Evolutionary conservation across 176 grass and related monocot genomes (phyloP).

Genomic region (Pontederia crassipes): DNA sequence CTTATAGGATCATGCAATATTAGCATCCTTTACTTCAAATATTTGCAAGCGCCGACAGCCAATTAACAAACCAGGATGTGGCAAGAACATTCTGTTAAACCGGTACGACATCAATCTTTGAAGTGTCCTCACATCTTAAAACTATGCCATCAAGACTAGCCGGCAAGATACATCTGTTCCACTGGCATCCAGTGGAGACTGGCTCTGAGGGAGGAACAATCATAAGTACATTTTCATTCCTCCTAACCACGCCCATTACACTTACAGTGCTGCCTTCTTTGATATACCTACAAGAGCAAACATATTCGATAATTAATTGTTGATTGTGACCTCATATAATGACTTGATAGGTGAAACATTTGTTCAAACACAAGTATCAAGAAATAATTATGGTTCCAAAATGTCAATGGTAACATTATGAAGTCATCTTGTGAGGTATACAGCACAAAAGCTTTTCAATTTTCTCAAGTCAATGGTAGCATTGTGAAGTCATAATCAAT

Average conservation of each 20-base stretch:
- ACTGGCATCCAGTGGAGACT: constrained; percentile 69
- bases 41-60: not conserved
- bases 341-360: too few species aligned
- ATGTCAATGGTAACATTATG: too few species aligned
- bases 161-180: constrained; percentile 60
- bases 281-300: constrained; percentile 35
- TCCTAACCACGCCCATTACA: constrained; percentile 63
- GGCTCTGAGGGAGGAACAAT: constrained; percentile 70
- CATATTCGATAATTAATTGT: too few species aligned
- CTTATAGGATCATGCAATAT: not conserved
- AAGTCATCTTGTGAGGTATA: too few species aligned
- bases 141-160: constrained; percentile 59
- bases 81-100: constrained; percentile 25
- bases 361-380: too few species aligned
- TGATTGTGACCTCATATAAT: too few species aligned
- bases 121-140: constrained; percentile 66
- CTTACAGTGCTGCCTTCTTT: constrained; percentile 86
- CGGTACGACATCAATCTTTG: constrained; percentile 62
- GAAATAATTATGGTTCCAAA: too few species aligned
- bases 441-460: too few species aligned
- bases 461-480: too few species aligned
- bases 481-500: too few species aligned
- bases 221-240: constrained; percentile 65
- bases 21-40: not conserved
- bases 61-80: not conserved